Evolutionary conservation across 257 asterid genomes (phyloP).

Genomic region (Pogostemon cablin): DNA sequence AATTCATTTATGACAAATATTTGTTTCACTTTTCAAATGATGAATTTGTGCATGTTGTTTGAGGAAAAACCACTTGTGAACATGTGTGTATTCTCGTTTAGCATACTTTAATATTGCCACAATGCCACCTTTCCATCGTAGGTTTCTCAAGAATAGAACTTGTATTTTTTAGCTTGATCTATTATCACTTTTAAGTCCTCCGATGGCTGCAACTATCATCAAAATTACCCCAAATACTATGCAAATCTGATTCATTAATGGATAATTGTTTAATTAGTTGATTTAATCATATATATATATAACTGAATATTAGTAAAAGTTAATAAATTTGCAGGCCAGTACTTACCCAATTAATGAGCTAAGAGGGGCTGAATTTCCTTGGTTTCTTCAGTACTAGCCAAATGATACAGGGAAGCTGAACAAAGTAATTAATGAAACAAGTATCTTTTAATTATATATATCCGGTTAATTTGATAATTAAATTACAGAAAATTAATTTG

Average conservation of each 20-base stretch:
- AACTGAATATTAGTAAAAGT: no score
- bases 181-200: slow-evolving; percentile 40
- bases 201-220: slow-evolving; percentile 41
- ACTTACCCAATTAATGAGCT: slow-evolving; percentile 36
- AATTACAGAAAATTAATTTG: no score
- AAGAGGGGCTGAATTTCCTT: slow-evolving; percentile 31
- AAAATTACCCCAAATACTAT: slow-evolving; percentile 36
- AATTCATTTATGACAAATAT: no score
- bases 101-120: no score
- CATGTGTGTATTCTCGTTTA: no score
- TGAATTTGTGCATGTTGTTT: no score
- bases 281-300: not conserved
- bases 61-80: no score
- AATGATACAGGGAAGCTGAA: slow-evolving; percentile 40
- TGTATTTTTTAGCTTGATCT: slow-evolving; percentile 17
- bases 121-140: no score
- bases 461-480: no score
- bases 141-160: slow-evolving; percentile 24
- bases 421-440: not conserved
- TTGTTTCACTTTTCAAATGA: no score
- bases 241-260: slow-evolving; percentile 33
- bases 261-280: not conserved
- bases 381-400: slow-evolving; percentile 39
- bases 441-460: not conserved
- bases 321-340: not conserved